Base-by-base conservation (phyloP, 2,329 filamentous ascomycete species). In the Talaromyces sp. region DNA sequence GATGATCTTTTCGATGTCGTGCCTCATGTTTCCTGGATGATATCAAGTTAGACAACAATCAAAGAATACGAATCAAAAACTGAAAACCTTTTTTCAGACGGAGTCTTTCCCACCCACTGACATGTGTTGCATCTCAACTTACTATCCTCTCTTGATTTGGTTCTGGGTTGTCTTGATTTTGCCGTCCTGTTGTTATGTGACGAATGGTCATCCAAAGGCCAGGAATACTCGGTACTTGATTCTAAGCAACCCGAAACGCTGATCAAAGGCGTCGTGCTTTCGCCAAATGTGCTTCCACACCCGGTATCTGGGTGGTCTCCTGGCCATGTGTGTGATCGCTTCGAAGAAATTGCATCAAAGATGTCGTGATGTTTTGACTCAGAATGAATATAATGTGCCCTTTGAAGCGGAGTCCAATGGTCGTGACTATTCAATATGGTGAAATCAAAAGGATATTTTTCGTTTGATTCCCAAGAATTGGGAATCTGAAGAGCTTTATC, bases 21-120 rank as follows among this genome's bases (percentile, higher is more conserved):
- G 88, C 82, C 54, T 82, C 77, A 71, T 96, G 92, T 76, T 96
- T 96, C 66, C 92, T 96, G 65, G 1, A 50, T n/a, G n/a, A 24
- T 39, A 35, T 45, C 24, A 56, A 57, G 43, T 41, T 22, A 63
- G 35, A 10, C 11, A 39, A 35, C 31, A 16, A 22, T 56, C 16
- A 24, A 59, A 39, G 11, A 19, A 56, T 56, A 43, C 5, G 6
- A 22, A 1, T 31, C 19, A 43, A 31, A 43, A 43, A 7, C 4
- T 11, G 16, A 8, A 64, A 65, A 80, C 78, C 75, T 77, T 65
- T 78, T 75, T 61, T 80, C 77, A 1, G 78, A 81, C 11, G 72
- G 76, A 56, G 74, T 78, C 67, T 78, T 79, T 4, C 75, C 76
- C 22, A 70, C 71, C 76, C 76, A 78, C 16, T 66, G 88, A 87